These are phyloP conservation scores for Grosmannia serpens DNA, from an alignment of 2,329 filamentous ascomycete species.

Conservation along the genomic window DNA sequence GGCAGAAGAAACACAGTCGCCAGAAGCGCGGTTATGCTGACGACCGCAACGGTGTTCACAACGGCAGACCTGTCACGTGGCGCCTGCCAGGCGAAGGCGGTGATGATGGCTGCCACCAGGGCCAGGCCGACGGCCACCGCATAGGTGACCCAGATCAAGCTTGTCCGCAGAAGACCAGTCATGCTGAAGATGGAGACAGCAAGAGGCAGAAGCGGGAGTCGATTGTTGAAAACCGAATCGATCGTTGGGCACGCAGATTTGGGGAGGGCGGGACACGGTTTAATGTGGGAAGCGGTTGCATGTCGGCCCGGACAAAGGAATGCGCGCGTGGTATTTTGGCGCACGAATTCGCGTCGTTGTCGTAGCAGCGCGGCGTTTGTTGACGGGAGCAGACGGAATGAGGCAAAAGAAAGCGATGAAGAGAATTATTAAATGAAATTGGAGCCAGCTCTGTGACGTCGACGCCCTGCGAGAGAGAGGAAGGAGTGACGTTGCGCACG, in stretches of 20 bases:
- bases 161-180: slow-evolving; percentile 61
- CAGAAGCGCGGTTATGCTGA: slow-evolving; percentile 77
- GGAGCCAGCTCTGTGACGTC: not conserved
- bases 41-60: slow-evolving; percentile 73
- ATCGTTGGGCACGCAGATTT: too few relatives aligned
- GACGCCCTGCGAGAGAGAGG: not conserved
- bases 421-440: not conserved
- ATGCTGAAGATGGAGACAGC: not conserved
- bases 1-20: slow-evolving; percentile 87
- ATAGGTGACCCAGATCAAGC: slow-evolving; percentile 92
- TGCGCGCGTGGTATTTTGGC: not conserved
- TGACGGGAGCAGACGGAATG: not conserved
- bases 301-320: not conserved
- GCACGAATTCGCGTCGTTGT: not conserved
- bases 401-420: not conserved
- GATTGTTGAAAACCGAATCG: not conserved
- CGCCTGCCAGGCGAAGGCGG: slow-evolving; percentile 85
- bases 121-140: slow-evolving; percentile 69
- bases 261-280: not conserved
- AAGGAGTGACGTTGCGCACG: not conserved
- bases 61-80: slow-evolving; percentile 73
- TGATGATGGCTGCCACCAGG: slow-evolving; percentile 66
- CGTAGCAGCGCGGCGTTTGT: not conserved
- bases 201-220: not conserved
- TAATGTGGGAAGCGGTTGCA: not conserved